Percentiles rank a stretch among this genome's conserved stretches.
Evolutionary conservation across 2,329 filamentous ascomycete species (phyloP).

Genomic region (Lasiodiplodia sp.): DNA sequence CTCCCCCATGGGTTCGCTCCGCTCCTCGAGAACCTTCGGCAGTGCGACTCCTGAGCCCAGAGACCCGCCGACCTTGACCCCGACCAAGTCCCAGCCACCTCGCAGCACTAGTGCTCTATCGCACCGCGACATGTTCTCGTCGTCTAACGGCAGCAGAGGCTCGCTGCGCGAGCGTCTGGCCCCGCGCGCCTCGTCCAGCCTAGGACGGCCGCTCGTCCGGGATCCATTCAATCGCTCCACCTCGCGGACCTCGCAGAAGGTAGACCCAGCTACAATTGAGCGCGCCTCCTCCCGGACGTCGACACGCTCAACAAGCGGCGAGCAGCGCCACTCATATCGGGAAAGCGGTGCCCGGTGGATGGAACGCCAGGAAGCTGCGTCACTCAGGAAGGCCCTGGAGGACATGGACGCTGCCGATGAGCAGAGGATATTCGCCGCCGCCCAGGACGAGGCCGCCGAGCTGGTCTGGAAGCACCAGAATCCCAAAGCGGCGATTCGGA

Average conservation of each 20-base stretch:
- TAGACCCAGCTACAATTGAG: conserved; percentile 46
- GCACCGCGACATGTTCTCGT: conserved; percentile 38
- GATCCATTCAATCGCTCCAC: conserved; percentile 41
- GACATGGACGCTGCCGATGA: conserved; percentile 74
- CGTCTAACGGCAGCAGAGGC: conserved; percentile 42
- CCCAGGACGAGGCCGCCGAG: conserved; percentile 79
- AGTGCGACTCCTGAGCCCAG: conserved; percentile 33
- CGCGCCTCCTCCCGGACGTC: conserved; percentile 56
- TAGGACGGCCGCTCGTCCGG: conserved; percentile 42
- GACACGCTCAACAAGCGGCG: conserved; percentile 57
- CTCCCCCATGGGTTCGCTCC: conserved; percentile 48
- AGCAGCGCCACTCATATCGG: conserved; percentile 69
- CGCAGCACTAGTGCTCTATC: conserved; percentile 25
- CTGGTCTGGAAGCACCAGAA: conserved; percentile 80
- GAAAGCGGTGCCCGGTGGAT: conserved; percentile 79
- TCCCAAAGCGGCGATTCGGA: conserved; percentile 69
- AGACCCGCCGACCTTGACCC: conserved; percentile 37
- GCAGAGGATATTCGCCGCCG: conserved; percentile 70
- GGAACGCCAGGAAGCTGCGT: conserved; percentile 79
- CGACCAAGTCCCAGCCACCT: conserved; percentile 30
- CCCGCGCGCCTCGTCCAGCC: conserved; percentile 15
- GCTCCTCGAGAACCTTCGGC: conserved; percentile 34
- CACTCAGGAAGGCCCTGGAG: conserved; percentile 74
- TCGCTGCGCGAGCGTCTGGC: conserved; percentile 42
- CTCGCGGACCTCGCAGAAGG: conserved; percentile 50